Conservation (phyloP, 176 grass and related monocot genomes). For the Pontederia paniculata region DNA sequence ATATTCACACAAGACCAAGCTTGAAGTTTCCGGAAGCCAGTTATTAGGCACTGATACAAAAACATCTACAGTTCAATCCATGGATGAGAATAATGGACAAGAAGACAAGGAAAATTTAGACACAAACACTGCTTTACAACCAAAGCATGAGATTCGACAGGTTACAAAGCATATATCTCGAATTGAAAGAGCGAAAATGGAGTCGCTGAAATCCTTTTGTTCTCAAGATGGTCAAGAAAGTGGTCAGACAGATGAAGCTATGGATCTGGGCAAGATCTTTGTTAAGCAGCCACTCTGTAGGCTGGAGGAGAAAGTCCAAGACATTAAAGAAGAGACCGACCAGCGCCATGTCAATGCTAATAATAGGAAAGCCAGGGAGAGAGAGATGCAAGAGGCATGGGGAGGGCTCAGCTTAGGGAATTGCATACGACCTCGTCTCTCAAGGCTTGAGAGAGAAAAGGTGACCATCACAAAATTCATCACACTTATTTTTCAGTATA, state of each 20-base stretch:
- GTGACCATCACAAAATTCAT: constrained; percentile 14
- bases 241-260: neutral
- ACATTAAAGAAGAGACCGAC: neutral
- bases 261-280: constrained; percentile 41
- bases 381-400: constrained; percentile 63
- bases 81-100: neutral
- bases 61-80: no score
- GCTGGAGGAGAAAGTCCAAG: constrained; percentile 42
- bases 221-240: constrained; percentile 20
- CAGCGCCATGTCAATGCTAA: constrained; percentile 12
- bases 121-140: constrained; percentile 5
- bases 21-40: neutral
- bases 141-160: constrained; percentile 13
- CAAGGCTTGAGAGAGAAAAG: constrained; percentile 83
- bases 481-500: neutral
- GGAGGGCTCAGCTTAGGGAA: constrained; percentile 62
- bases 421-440: constrained; percentile 59
- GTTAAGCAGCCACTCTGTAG: constrained; percentile 38
- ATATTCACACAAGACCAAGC: constrained; percentile 8
- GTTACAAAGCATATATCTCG: constrained; percentile 32
- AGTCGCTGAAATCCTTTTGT: constrained; percentile 41
- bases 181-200: constrained; percentile 43
- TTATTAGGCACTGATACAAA: no score
- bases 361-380: constrained; percentile 50
- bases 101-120: constrained; percentile 45